Base-by-base conservation (phyloP, 495 filamentous ascomycete species). In the Lophiostoma macrostomum region DNA sequence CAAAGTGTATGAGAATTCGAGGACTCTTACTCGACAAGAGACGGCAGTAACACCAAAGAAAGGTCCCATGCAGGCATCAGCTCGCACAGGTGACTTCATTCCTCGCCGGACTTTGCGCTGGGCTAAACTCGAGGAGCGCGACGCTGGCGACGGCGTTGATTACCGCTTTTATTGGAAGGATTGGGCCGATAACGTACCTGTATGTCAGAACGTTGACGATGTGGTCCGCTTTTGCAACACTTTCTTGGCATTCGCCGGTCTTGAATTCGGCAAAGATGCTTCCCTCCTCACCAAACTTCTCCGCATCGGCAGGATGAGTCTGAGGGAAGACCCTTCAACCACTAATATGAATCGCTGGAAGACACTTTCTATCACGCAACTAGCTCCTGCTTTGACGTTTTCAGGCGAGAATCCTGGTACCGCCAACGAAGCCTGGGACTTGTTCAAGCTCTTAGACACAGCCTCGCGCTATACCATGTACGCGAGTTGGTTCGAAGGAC, bases 131-230 rank as follows among this genome's bases (percentile, higher is more conserved):
- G 90, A 95, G 51, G 81, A 80, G 55, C 77, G 77, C 41, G 89
- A 90, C 54, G 79, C 75, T 5, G 80, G 78, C 31, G 87, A 90
- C 62, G 84, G 83, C 5, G 78, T 75, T 4, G 80, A 83, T 39
- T 96, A 95, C 64, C 79, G 86, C 22, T 97, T 94, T 67, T 99
- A 97, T 69, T 96, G 90, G 83, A 91, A 96, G 51, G 91, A 97
- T 47, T 99, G 94, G 94, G 76, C 85, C 8, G 91, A 97, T 56
- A 91, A 90, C 56, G 75, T 97, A 24, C 94, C 94, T 1, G 71
- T 95, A 8, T 97, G 93, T 63, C 90, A 95, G 64, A 85, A 74
- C 3, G 80, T 95, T 5, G 89, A 95, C 58, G 93, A 99, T 63
- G 75, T 99, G 2, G 93, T 97, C 62, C 79, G 81, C 2, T 80